Base-by-base conservation (phyloP, 352 stramenopile genomes). In the Paralagenidium karlingii region DNA sequence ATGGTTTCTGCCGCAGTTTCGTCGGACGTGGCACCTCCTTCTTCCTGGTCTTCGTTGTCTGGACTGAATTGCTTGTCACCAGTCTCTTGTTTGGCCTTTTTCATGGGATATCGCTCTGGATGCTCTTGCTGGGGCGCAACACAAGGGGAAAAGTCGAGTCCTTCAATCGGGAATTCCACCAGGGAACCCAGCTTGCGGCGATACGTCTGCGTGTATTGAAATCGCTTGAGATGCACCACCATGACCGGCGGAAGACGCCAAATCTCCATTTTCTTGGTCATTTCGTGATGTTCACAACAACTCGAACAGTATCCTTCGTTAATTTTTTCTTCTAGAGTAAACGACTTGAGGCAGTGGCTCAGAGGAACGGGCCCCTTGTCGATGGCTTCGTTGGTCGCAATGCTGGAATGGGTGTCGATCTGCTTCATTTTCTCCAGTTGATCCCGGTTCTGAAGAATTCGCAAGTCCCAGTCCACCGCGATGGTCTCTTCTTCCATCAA, bases 201-300 rank as follows among this genome's bases (percentile, higher is more conserved):
- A 43, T 93, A 93, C 16, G 79, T 95, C 36, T 96, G 78, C 7
- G 86, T 96, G 63, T 96, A 99, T 53, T 98, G 86, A 58, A 99
- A 99, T 30, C 96, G 79, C 74, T 99, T 99, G 25, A 99, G 65
- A 58, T 99, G 94, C 21, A 99, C 64, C 16, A 99, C 96, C 47
- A 99, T 92, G 10, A 99, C 94, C 9, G 96, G 92, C 1, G 96
- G 96, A 3, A 96, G 59, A 19, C 88, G 82, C 74, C 94, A 99
- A 12, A 99, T 83, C 55, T 97, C 87, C 24, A 99, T 75, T 55
- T 99, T 95, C 65, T 99, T 99, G 50, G 89, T 98, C 47, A 97
- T 97, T 43, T 95, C 80, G 33, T 96, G 77, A 45, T 96, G 88
- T 36, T 94, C 57, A 34, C 96, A 86, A 55, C 96, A 99, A 49